Evolutionary conservation across 768 basidiomycete genomes (phyloP), one percentile per base, ranked within the genome.

Genomic region (Xanthoconium stramineum): DNA sequence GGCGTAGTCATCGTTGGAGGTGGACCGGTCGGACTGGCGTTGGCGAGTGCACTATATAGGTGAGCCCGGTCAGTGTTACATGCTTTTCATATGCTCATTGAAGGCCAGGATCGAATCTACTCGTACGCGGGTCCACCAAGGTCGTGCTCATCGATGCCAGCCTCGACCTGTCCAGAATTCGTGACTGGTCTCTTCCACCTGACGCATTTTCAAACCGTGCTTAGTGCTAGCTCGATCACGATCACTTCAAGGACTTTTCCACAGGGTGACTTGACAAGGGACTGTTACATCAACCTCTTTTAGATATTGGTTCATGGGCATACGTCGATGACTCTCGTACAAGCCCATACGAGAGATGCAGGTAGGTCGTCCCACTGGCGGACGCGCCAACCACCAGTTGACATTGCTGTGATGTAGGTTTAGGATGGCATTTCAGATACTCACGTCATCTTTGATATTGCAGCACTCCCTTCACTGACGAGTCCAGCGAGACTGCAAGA

Each of bases 1-100:
- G 97, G 98, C 69, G 80, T 98, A 35, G 91, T 96, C 20, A 90
- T 98, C 63, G 91, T 98, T 28, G 96, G 97, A 17, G 97, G 92
- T 29, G 96, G 95, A 2, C 94, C 93, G 28, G 91, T 83, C 5
- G 97, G 97, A 5, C 79, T 99, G 39, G 89, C 94, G 13, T 75
- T 99, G 36, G 94, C 94, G 4, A 85, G 84, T 66, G 91, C 93
- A 35, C 78, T 99, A 8, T n/a, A n/a, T n/a, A n/a, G 82, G 95
- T 96, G 67, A 57, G 82, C 70, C 20, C 8, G 5, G 42, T 14
- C 35, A 8, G 15, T 39, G 17, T 36, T n/a, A n/a, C 11, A 17
- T 51, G 28, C 47, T 15, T 33, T 11, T 11, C 47, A 2, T 40
- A 47, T 33, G 15, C 36, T 52, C 47, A 50, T 57, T 6, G 13